A percentile compares a stretch with the other conserved stretches of the same genome.
These are phyloP conservation scores for Debaryomycetaceae sp. DNA, from an alignment of 1,139 yeast genomes.

Conservation along the genomic window DNA sequence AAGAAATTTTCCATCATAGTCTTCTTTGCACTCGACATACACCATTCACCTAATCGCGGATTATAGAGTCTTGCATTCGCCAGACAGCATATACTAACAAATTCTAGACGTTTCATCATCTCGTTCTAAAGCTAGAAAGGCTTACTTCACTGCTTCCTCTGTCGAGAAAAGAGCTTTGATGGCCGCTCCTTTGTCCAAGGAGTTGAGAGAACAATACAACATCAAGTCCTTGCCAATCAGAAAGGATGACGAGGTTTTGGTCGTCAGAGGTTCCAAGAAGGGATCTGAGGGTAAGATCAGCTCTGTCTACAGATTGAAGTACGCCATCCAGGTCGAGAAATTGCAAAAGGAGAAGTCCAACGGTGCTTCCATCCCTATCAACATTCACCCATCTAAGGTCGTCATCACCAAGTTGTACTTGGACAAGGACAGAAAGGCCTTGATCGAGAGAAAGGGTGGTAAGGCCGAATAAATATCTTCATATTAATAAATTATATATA, in stretches of 20 bases:
- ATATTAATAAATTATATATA: constrained; percentile 16
- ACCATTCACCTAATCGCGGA: not conserved
- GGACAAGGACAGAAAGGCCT: constrained; percentile 98
- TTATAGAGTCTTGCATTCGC: not conserved
- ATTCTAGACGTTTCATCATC: constrained; percentile 92
- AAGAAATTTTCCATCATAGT: no score
- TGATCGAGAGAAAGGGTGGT: constrained; percentile 61
- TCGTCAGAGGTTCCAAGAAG: constrained; percentile 98
- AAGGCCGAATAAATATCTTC: constrained; percentile 27
- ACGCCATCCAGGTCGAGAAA: constrained; percentile 95
- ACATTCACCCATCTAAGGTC: constrained; percentile 98
- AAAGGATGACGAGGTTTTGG: constrained; percentile 94
- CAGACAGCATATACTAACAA: constrained; percentile 26
- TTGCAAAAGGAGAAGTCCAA: constrained; percentile 96
- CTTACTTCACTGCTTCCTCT: constrained; percentile 98
- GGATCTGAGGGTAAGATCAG: constrained; percentile 99
- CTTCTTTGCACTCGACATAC: no score
- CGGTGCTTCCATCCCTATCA: constrained; percentile 97
- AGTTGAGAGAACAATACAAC: constrained; percentile 97
- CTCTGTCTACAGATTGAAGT: constrained; percentile 99
- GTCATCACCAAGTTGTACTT: constrained; percentile 97
- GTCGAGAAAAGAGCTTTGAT: constrained; percentile 91
- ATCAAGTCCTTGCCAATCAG: constrained; percentile 96
- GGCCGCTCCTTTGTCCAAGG: constrained; percentile 99
- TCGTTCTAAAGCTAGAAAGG: constrained; percentile 99